Evolutionary conservation across 2,329 filamentous ascomycete species (phyloP).

Genomic region (Alternaria brassicae): DNA sequence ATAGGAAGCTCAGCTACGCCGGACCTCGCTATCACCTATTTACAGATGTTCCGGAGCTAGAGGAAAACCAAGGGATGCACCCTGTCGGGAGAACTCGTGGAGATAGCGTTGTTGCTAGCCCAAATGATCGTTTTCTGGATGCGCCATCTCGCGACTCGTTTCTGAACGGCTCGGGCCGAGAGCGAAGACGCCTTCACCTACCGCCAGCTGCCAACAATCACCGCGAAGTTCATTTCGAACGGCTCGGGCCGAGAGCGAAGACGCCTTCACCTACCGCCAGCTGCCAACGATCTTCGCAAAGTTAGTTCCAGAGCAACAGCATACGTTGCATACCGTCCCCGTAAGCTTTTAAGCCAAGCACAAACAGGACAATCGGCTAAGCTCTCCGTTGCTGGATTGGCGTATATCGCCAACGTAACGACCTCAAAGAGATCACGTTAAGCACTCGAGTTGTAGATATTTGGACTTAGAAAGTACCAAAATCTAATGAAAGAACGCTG

Average conservation of each 20-base stretch:
- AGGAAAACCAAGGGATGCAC: slow-evolving; percentile 16
- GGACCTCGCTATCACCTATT: slow-evolving; percentile 16
- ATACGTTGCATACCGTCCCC: slow-evolving; percentile 19
- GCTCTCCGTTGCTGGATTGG: background rate
- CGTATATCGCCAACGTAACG: too few species aligned
- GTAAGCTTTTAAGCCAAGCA: slow-evolving; percentile 2
- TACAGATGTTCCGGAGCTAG: slow-evolving; percentile 9
- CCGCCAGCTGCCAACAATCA: slow-evolving; percentile 5
- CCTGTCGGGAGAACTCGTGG: background rate
- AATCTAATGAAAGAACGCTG: too few species aligned
- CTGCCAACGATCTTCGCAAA: slow-evolving; percentile 10
- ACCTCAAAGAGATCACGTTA: too few species aligned
- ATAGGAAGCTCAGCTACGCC: slow-evolving; percentile 18
- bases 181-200: slow-evolving; percentile 12
- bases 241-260: too few species aligned
- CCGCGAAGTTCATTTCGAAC: too few species aligned
- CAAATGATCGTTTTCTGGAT: slow-evolving; percentile 8
- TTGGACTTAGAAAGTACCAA: too few species aligned
- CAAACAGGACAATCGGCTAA: background rate
- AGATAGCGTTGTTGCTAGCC: slow-evolving; percentile 9
- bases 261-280: too few species aligned
- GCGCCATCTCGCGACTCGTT: slow-evolving; percentile 7
- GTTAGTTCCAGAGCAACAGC: slow-evolving; percentile 12
- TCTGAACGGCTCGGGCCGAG: slow-evolving; percentile 6
- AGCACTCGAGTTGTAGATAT: too few species aligned